These are phyloP conservation scores for Sungouiozyma intestinalis DNA, from an alignment of 805 yeast genomes.

Conservation along the genomic window DNA sequence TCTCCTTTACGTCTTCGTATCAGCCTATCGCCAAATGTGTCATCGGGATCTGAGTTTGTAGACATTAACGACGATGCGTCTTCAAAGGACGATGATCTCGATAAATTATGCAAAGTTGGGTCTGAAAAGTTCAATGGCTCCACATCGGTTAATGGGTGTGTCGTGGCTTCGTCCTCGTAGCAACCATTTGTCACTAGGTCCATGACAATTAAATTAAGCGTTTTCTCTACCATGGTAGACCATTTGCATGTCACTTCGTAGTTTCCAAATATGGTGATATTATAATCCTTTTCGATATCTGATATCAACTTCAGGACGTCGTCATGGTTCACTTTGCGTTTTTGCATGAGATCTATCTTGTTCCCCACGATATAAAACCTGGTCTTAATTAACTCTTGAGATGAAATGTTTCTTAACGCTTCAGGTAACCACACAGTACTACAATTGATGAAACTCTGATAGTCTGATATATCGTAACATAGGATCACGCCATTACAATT, in stretches of 20 bases:
- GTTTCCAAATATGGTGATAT: slow-evolving; percentile 31
- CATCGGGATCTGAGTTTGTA: not conserved
- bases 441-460: slow-evolving; percentile 29
- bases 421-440: slow-evolving; percentile 35
- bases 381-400: slow-evolving; percentile 22
- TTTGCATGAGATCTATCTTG: slow-evolving; percentile 30
- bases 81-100: slow-evolving; percentile 1
- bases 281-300: slow-evolving; percentile 24
- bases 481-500: slow-evolving; percentile 38
- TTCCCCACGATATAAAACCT: slow-evolving; percentile 38
- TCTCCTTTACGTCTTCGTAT: not conserved
- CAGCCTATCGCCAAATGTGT: not conserved
- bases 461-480: slow-evolving; percentile 36
- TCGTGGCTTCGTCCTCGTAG: slow-evolving; percentile 22
- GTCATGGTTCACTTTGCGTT: slow-evolving; percentile 31
- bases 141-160: not conserved
- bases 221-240: slow-evolving; percentile 29
- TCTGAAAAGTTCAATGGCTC: not conserved
- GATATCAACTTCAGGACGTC: slow-evolving; percentile 29
- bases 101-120: not conserved
- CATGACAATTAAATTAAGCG: slow-evolving; percentile 31
- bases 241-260: slow-evolving; percentile 40
- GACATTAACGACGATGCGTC: not conserved
- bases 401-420: slow-evolving; percentile 27
- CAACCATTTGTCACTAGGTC: slow-evolving; percentile 34